Evolutionary conservation across 2,329 filamentous ascomycete genomes (phyloP).

Genomic region (Alternaria solani): DNA sequence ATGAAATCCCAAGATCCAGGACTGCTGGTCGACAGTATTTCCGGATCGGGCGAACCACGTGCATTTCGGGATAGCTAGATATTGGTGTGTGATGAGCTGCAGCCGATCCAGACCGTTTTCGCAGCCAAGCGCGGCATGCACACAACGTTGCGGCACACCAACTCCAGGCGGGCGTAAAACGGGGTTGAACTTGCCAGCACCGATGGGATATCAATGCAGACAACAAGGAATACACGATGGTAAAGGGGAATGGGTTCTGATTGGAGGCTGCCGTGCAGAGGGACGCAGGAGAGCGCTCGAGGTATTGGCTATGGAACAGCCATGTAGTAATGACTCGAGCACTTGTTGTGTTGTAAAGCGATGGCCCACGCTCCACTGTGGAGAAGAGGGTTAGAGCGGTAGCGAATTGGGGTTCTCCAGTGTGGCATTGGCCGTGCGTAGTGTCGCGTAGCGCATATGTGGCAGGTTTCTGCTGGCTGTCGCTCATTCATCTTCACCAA

Average conservation of each 20-base stretch:
- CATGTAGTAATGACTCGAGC: slow-evolving; percentile 12
- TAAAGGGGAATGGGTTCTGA: background rate
- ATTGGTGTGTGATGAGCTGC: slow-evolving; percentile 45
- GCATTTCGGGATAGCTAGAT: slow-evolving; percentile 29
- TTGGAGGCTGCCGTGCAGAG: background rate
- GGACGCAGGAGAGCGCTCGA: background rate
- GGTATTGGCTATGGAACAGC: background rate
- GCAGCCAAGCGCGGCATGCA: slow-evolving; percentile 33
- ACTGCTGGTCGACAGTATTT: slow-evolving; percentile 16
- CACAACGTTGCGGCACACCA: slow-evolving; percentile 20
- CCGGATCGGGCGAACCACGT: slow-evolving; percentile 26
- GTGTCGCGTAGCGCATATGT: slow-evolving; percentile 8
- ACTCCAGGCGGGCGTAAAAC: slow-evolving; percentile 13
- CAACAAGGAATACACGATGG: background rate
- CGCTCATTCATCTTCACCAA: slow-evolving; percentile 28
- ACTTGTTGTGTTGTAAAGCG: slow-evolving; percentile 17
- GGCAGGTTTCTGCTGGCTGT: slow-evolving; percentile 17
- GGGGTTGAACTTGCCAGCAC: slow-evolving; percentile 17
- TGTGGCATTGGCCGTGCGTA: slow-evolving; percentile 13
- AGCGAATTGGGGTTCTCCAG: slow-evolving; percentile 33
- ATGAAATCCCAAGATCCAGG: slow-evolving; percentile 21
- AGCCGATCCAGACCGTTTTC: slow-evolving; percentile 30
- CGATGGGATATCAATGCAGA: background rate
- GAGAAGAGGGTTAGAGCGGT: slow-evolving; percentile 21
- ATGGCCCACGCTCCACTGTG: slow-evolving; percentile 31